Conservation (phyloP, 805 yeast genomes). For the Sugiyamaella floridensis region DNA sequence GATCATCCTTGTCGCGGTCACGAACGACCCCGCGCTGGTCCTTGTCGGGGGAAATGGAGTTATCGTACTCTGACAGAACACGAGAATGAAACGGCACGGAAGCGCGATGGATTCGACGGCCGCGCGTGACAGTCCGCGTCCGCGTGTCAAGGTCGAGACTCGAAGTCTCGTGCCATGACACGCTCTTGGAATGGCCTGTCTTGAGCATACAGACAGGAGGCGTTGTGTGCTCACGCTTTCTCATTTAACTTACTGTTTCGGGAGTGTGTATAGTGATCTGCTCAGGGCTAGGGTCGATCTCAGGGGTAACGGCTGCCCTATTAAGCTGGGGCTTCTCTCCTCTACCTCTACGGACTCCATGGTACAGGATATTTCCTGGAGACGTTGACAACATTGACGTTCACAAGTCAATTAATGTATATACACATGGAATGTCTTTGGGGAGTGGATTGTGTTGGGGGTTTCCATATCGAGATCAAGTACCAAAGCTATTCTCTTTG, state of each 20-base stretch:
- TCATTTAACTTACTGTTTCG: no score
- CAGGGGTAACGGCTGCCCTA: background rate
- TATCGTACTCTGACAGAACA: background rate
- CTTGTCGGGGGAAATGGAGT: background rate
- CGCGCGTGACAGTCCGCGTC: background rate
- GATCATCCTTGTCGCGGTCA: background rate
- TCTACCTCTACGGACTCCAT: no score
- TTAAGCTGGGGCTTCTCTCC: no score
- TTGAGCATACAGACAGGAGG: background rate
- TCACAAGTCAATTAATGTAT: no score
- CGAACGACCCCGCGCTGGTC: background rate
- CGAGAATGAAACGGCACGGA: background rate
- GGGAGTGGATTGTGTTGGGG: no score
- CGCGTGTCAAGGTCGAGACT: background rate
- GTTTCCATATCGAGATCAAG: no score
- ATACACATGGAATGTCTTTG: no score
- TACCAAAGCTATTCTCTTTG: no score
- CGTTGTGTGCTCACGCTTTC: background rate
- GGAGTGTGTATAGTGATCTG: background rate
- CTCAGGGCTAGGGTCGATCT: background rate
- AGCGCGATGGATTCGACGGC: background rate
- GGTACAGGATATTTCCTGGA: no score
- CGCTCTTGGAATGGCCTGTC: slow-evolving; percentile 10
- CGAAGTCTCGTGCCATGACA: slow-evolving; percentile 13
- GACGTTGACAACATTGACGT: no score